Percentiles rank a stretch among this genome's conserved stretches.
phyloP scores from a whole-genome alignment of 768 basidiomycete genomes.

The Calocera viscosa region DNA sequence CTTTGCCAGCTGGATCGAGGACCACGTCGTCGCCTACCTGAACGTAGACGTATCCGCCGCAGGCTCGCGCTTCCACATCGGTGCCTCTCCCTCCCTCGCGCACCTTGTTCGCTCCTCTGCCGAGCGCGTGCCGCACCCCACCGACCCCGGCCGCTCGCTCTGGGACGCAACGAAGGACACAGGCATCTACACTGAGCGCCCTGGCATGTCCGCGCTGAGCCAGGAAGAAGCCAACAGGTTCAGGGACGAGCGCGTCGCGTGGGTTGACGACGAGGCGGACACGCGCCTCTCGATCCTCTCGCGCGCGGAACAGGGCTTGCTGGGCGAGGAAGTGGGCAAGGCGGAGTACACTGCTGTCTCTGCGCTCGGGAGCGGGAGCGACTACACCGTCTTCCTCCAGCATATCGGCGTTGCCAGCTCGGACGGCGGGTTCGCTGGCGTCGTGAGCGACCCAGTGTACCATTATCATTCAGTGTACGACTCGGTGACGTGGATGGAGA shows the following conservation, averaged over 20 bases:
- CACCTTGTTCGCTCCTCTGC: conserved; percentile 59
- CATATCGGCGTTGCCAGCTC: conserved; percentile 41
- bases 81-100: conserved; percentile 70
- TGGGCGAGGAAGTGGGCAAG: conserved; percentile 14
- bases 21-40: conserved; percentile 74
- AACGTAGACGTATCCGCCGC: conserved; percentile 64
- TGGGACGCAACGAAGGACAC: conserved; percentile 64
- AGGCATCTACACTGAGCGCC: conserved; percentile 38
- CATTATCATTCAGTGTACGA: conserved; percentile 41
- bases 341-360: conserved; percentile 30
- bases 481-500: conserved; percentile 44
- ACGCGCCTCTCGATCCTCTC: not conserved
- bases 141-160: conserved; percentile 46
- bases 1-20: conserved; percentile 64
- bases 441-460: conserved; percentile 48
- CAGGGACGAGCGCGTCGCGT: conserved; percentile 8
- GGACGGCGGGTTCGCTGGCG: conserved; percentile 29
- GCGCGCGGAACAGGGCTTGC: not conserved
- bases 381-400: conserved; percentile 87
- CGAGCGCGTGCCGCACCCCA: conserved; percentile 60
- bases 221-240: conserved; percentile 16
- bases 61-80: conserved; percentile 45
- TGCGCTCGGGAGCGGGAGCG: conserved; percentile 75
- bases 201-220: conserved; percentile 35
- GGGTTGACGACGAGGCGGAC: conserved; percentile 10